These are phyloP conservation scores for Eustoma russellianum DNA, from an alignment of 257 asterid genomes.

Conservation along the genomic window DNA sequence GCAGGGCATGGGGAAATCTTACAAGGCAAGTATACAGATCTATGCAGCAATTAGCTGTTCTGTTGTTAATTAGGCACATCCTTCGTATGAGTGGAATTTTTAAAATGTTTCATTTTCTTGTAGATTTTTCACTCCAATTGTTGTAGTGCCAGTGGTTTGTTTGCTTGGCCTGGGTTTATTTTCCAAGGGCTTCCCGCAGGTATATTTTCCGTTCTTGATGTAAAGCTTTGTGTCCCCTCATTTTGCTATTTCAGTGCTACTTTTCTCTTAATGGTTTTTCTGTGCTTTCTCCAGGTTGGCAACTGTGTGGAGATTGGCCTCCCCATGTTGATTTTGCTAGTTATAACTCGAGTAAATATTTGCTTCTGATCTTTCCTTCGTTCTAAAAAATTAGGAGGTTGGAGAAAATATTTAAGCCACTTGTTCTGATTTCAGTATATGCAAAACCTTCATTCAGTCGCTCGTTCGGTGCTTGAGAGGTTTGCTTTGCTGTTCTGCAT, in stretches of 20 bases:
- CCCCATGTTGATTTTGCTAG: conserved; percentile 77
- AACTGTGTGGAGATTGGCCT: conserved; percentile 84
- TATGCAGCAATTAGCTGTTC: background rate
- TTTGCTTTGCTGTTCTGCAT: conserved; percentile 78
- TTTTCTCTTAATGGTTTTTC: conserved; percentile 8
- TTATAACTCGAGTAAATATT: conserved; percentile 56
- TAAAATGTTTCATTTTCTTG: conserved; percentile 4
- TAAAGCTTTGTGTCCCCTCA: conserved; percentile 1
- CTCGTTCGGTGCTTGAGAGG: conserved; percentile 69
- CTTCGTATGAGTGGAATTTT: background rate
- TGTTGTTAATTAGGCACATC: background rate
- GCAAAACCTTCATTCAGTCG: conserved; percentile 48
- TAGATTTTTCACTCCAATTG: conserved; percentile 73
- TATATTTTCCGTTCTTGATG: conserved; percentile 15
- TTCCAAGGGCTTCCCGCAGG: conserved; percentile 84
- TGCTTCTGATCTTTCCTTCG: background rate
- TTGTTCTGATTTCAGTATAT: conserved; percentile 43
- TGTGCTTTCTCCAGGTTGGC: conserved; percentile 47
- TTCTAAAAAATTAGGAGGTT: background rate
- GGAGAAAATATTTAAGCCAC: conserved; percentile 3
- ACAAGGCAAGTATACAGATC: conserved; percentile 35
- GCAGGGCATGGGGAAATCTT: conserved; percentile 75
- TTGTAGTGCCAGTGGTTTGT: conserved; percentile 77
- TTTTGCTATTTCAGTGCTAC: conserved; percentile 4
- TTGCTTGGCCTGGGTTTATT: conserved; percentile 86